These are phyloP conservation scores for Mycena pura DNA, from an alignment of 768 basidiomycete genomes.

Conservation along the genomic window DNA sequence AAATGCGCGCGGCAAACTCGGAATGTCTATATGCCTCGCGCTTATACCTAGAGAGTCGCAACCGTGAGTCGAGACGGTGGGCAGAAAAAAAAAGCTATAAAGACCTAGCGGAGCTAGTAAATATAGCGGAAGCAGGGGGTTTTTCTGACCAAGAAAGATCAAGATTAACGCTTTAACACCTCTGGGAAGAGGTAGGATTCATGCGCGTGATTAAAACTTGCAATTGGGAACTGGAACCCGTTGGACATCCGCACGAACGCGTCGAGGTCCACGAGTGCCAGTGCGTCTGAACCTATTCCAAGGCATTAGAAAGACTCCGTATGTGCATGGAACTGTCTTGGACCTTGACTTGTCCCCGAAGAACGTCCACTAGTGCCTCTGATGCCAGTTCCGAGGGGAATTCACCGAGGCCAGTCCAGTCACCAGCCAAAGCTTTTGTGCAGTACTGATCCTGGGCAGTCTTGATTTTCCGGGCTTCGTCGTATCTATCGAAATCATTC, in stretches of 20 bases:
- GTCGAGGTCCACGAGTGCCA: conserved; percentile 67
- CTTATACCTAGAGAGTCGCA: no score
- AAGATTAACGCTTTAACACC: conserved; percentile 56
- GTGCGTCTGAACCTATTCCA: conserved; percentile 28
- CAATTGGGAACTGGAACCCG: conserved; percentile 77
- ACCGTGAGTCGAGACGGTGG: no score
- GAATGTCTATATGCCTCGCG: conserved; percentile 74
- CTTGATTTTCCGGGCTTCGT: conserved; percentile 68
- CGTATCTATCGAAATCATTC: conserved; percentile 50
- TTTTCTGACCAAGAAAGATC: conserved; percentile 39
- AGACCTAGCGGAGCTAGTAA: conserved; percentile 64
- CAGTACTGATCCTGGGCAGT: conserved; percentile 71
- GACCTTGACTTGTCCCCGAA: conserved; percentile 80
- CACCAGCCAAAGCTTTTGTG: conserved; percentile 50
- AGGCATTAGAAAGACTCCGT: background rate
- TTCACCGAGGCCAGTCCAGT: conserved; percentile 50
- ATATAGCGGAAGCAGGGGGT: conserved; percentile 76
- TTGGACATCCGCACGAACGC: conserved; percentile 73
- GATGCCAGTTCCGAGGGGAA: conserved; percentile 77
- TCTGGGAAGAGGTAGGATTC: conserved; percentile 82
- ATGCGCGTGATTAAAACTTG: conserved; percentile 76
- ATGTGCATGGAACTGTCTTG: background rate
- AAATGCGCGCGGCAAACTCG: conserved; percentile 75
- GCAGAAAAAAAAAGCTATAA: no score
- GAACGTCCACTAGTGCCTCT: conserved; percentile 73